Evolutionary conservation across 176 grass and related monocot genomes (phyloP), one percentile per base, ranked within the genome.

Genomic region (Paspalum notatum): DNA sequence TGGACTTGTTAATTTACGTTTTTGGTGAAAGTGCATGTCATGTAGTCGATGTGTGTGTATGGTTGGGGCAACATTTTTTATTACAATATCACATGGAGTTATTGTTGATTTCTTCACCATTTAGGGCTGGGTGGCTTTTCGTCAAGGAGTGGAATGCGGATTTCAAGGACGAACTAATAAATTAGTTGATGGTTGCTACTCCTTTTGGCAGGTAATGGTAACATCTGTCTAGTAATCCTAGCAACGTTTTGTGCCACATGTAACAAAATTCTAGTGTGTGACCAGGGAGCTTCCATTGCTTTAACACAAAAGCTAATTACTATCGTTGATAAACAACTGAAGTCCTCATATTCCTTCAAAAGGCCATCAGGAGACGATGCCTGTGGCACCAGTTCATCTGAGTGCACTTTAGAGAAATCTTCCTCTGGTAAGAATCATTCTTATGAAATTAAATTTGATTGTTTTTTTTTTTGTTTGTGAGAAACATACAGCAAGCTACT

Each of bases 171-270:
- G 92, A 76, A 90, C 71, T 10, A 98, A 98, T 93, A 98, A 98
- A 75, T 82, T 98, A 84, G 92, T 98, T 78, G 95, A 98, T 53
- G 95, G 95, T 85, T 98, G 95, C 92, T 98, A 98, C 77, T 93
- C 95, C 58, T 98, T 98, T 95, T 98, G 95, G 95, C 95, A 95
- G 88, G 95, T 91, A 93, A 93, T 60, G 38, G 62, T 47, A 15
- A 50, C 69, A 74, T 22, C 32, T 80, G 12, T 72, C 40, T 83
- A 85, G 45, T 58, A 90, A 61, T 58, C n/a, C 81, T 81, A 53
- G 15, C 61, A 4, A 54, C 46, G 74, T 73, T n/a, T 45, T 64
- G 41, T 57, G 40, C 6, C 81, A 46, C 10, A 20, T 66, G 13
- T 85, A 51, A 81, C 72, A 44, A 13, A 82, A 41, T 16, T 72